A percentile compares a stretch with the other conserved stretches of the same genome.
phyloP scores from a whole-genome alignment of 805 yeast genomes.

The Metschnikowia cerradonensis region DNA sequence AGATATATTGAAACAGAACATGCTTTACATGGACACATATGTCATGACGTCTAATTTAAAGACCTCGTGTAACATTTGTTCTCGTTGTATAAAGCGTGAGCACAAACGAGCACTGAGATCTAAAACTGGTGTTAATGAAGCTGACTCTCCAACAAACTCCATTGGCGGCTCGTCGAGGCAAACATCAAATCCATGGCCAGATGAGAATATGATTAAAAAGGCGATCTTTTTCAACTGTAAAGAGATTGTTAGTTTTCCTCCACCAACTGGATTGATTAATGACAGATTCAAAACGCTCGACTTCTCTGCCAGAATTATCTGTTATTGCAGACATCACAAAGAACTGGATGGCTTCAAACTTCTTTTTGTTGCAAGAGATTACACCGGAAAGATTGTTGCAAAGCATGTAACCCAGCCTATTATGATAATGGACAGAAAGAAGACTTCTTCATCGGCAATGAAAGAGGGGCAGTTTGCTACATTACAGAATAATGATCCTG shows the following conservation, averaged over 20 bases:
- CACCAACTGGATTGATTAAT: constrained; percentile 44
- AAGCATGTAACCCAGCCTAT: constrained; percentile 68
- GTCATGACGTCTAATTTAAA: constrained; percentile 58
- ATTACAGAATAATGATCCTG: constrained; percentile 33
- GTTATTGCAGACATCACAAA: constrained; percentile 94
- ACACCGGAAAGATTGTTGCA: constrained; percentile 61
- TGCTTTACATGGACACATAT: constrained; percentile 70
- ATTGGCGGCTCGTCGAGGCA: constrained; percentile 34
- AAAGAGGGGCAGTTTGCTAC: constrained; percentile 10
- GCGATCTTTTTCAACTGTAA: constrained; percentile 90
- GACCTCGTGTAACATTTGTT: constrained; percentile 68
- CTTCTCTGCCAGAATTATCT: constrained; percentile 72
- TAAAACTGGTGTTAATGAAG: constrained; percentile 51
- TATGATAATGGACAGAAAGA: constrained; percentile 93
- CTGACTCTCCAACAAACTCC: constrained; percentile 12
- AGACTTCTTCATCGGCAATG: constrained; percentile 37
- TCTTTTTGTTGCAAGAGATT: constrained; percentile 62
- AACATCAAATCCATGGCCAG: constrained; percentile 70
- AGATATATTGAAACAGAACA: constrained; percentile 42
- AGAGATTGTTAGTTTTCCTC: constrained; percentile 73
- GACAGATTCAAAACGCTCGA: constrained; percentile 40
- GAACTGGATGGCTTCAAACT: constrained; percentile 82
- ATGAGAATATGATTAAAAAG: constrained; percentile 66
- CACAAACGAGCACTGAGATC: constrained; percentile 91
- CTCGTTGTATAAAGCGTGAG: constrained; percentile 87